Base-by-base conservation (phyloP, 1,284 basidiomycete genomes). In the Exobasidium cylindrosporum region DNA sequence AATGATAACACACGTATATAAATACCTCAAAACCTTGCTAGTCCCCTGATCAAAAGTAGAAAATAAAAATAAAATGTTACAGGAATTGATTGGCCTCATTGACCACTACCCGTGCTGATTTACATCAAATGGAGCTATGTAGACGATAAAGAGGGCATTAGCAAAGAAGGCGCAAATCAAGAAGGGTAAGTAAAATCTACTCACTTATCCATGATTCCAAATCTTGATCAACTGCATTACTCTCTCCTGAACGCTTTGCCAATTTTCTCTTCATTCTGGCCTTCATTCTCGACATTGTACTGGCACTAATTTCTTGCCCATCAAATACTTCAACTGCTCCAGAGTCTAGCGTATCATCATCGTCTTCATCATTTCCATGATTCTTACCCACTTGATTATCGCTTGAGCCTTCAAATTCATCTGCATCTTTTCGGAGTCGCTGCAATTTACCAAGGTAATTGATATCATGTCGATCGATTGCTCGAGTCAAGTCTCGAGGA, bases 401-500 rank as follows among this genome's bases (percentile, higher is more conserved):
- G 14, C 17, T 13, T 14, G 26, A 13, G 17, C 21, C 47, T 13
- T 28, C 47, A 13, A 13, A 21, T 26, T 24, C n/a, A 45, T 28
- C 24, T 2, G 32, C 35, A 46, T 29, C 31, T n/a, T 40, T 57
- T 29, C 32, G 43, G 17, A 24, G n/a, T 26, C 47, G n/a, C 14
- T 50, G 47, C 40, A 45, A n/a, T 21, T 57, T 40, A n/a, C 13
- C 55, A 14, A 73, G 58, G 59, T 64, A 73, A 14, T 63, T 64
- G 23, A 70, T 60, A 52, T 74, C 72, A 50, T 74, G 70, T 17
- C 64, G 54, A 43, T 72, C 72, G 57, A 74, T 67, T 11, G 70
- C 70, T 21, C 72, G 72, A 54, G 72, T 67, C 3, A 74, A 62
- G 45, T 74, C 72, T 23, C 72, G 57, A 3, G 70, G 72, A 14